Percentiles rank a stretch among this genome's conserved stretches.
Evolutionary conservation across 148 eudicot species (phyloP).

Genomic region (Chenopodium quinoa): DNA sequence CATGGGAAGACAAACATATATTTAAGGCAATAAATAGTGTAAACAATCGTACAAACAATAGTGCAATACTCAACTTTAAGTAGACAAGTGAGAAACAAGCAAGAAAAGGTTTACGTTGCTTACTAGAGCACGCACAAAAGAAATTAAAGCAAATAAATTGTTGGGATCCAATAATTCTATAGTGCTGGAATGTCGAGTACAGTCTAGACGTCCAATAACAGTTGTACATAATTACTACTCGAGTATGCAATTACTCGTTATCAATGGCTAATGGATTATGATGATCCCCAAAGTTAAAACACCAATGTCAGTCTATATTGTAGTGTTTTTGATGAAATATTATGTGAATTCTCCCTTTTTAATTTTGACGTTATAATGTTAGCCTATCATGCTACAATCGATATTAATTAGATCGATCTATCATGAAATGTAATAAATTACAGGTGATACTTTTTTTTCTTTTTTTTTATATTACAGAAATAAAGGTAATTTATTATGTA

Average conservation of each 20-base stretch:
- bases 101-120: not conserved
- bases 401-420: too few relatives aligned
- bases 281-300: not conserved
- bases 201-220: not conserved
- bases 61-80: not conserved
- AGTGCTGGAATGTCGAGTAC: not conserved
- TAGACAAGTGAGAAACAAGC: not conserved
- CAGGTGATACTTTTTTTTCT: too few relatives aligned
- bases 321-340: not conserved
- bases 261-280: not conserved
- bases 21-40: not conserved
- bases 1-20: too few relatives aligned
- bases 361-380: too few relatives aligned
- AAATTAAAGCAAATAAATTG: not conserved
- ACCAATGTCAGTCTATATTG: not conserved
- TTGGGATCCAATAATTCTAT: not conserved
- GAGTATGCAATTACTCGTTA: conserved; percentile 3
- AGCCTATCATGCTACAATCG: too few relatives aligned
- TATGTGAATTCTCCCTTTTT: not conserved
- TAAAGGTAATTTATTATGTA: too few relatives aligned
- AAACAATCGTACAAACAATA: not conserved
- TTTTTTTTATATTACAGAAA: too few relatives aligned
- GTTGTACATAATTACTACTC: not conserved
- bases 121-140: not conserved
- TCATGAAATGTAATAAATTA: too few relatives aligned